Base-by-base conservation (phyloP, 768 basidiomycete species). In the Phlebiopsis gigantea region DNA sequence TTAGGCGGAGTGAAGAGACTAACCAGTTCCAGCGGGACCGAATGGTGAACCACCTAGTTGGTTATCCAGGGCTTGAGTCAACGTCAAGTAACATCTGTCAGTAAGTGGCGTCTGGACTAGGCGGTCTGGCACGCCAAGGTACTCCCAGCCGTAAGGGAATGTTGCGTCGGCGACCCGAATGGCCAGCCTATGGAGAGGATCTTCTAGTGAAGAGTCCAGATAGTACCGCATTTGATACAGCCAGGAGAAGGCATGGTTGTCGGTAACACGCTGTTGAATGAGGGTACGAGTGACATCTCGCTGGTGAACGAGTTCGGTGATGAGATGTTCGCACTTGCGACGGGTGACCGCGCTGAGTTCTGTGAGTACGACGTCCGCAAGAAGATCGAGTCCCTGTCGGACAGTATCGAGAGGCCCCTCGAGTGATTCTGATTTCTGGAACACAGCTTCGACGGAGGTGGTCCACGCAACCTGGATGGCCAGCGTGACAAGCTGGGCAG, bases 191-290 rank as follows among this genome's bases (percentile, higher is more conserved):
- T 95, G 86, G 45, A 97, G 75, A 2, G 93, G 88, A 59, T 89
- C 87, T 45, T 85, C 81, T n/a, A 79, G 68, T 0, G 75, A 66
- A 15, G 77, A 76, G 65, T 95, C 87, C 30, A 97, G 80, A 69
- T 98, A 98, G 75, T 94, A 99, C 8, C 97, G 90, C 97, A 99
- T 98, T 67, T 98, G 94, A 64, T 91, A 96, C 14, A 98, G 74
- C 97, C 97, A 99, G 1, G 84, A 81, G 70, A 98, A 99, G 45
- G 80, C 80, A 63, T 82, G 84, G 56, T 82, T 70, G 60, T 92
- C 87, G 3, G 73, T 55, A 14, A 89, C 79, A 26, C 77, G 72
- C 64, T 85, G 81, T 57, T 83, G 78, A 54, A 90, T 79, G 55
- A 98, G 85, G 12, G 79, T 74, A 12, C 97, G 88, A 39, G 85